Evolutionary conservation across 345 rosid genomes (phyloP).

Genomic region (Streptanthus diversifolius): DNA sequence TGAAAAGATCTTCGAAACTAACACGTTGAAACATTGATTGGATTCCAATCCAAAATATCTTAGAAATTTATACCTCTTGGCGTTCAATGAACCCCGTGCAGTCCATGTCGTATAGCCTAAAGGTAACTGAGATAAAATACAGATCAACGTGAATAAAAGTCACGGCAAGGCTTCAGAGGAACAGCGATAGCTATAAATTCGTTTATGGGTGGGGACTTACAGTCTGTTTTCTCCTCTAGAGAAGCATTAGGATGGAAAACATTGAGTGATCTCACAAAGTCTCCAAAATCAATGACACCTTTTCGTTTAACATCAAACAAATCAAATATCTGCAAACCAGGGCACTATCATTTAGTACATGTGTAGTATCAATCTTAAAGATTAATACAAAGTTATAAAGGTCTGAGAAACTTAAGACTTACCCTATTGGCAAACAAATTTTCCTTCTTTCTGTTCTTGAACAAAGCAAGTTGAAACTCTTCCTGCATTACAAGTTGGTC

Average conservation of each 20-base stretch:
- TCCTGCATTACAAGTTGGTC: constrained; percentile 58
- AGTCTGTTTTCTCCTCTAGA: constrained; percentile 73
- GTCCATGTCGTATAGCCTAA: constrained; percentile 87
- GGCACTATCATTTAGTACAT: background rate
- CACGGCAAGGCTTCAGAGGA: background rate
- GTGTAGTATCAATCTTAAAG: background rate
- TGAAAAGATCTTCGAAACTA: background rate
- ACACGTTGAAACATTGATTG: background rate
- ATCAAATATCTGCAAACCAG: constrained; percentile 51
- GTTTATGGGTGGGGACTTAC: constrained; percentile 46
- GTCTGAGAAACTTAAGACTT: background rate
- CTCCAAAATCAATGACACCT: constrained; percentile 90
- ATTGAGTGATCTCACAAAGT: constrained; percentile 82
- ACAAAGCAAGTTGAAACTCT: constrained; percentile 89
- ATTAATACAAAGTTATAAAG: background rate
- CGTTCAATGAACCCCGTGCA: constrained; percentile 90
- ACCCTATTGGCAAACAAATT: constrained; percentile 96
- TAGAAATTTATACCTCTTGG: constrained; percentile 55
- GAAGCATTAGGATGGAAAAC: constrained; percentile 90
- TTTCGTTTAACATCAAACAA: constrained; percentile 85
- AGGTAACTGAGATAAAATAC: constrained; percentile 58
- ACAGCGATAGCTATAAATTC: background rate
- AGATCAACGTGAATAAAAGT: background rate
- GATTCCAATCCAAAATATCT: background rate
- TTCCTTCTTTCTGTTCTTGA: constrained; percentile 92